A percentile compares a stretch with the other conserved stretches of the same genome.
Evolutionary conservation across 2,329 filamentous ascomycete species (phyloP).

Genomic region (Cladophialophora immunda): DNA sequence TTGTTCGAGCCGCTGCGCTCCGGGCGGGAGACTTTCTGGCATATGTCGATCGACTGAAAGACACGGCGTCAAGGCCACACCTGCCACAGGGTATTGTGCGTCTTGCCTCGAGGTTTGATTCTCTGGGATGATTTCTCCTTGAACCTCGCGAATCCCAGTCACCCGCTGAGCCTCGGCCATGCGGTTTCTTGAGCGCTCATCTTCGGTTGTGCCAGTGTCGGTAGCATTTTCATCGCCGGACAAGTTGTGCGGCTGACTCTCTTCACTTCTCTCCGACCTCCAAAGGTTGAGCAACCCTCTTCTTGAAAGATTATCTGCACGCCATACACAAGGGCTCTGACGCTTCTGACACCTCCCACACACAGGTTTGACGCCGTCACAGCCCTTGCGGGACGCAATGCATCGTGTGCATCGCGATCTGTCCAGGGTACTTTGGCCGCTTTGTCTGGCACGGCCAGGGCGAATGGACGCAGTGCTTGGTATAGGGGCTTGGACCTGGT

Average conservation of each 20-base stretch:
- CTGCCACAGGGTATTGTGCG: not conserved
- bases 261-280: not conserved
- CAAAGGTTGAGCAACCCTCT: not conserved
- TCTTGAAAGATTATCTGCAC: not conserved
- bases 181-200: not conserved
- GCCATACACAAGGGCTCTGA: not conserved
- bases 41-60: slow-evolving; percentile 3
- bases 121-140: not conserved
- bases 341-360: slow-evolving; percentile 1
- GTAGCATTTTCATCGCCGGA: not conserved
- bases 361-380: slow-evolving; percentile 11
- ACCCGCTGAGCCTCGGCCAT: not conserved
- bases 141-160: not conserved
- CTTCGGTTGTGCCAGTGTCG: not conserved
- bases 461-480: not conserved
- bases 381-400: not conserved
- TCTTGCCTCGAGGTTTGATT: not conserved
- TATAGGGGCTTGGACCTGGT: not conserved
- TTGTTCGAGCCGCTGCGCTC: slow-evolving; percentile 1
- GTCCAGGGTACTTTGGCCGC: not conserved
- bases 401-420: not conserved
- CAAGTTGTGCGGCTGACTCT: not conserved
- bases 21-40: not conserved
- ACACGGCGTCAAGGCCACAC: not conserved
- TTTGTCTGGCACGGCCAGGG: not conserved